Conservation (phyloP, 768 basidiomycete species). For the Tylopilus sp. region DNA sequence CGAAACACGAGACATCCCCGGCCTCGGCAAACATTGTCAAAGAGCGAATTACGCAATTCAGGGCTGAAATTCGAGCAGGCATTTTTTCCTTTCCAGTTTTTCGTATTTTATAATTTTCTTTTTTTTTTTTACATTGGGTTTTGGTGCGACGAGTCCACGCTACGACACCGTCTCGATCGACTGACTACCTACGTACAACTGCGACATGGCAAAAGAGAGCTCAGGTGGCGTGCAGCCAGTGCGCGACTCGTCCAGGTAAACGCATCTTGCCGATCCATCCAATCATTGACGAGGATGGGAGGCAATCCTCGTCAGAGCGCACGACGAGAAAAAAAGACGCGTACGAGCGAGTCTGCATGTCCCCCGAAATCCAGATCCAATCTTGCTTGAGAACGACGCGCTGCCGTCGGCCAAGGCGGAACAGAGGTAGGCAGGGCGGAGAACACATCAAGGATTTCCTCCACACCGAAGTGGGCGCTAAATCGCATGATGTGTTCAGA, state of each 20-base stretch:
- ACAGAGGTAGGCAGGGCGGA: neutral
- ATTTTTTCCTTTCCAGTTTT: no score
- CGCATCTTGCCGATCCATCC: neutral
- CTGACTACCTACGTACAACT: neutral
- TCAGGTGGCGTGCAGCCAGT: neutral
- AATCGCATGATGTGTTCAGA: constrained; percentile 4
- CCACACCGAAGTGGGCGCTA: constrained; percentile 4
- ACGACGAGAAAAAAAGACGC: neutral
- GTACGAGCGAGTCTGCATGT: neutral
- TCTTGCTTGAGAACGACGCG: neutral
- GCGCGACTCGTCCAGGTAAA: neutral
- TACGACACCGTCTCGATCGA: neutral
- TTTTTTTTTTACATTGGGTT: neutral
- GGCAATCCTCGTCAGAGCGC: neutral
- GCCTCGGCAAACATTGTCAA: no score
- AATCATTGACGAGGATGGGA: neutral
- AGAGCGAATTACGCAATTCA: no score
- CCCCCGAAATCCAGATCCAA: neutral
- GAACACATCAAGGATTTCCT: constrained; percentile 5
- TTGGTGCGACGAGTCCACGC: neutral
- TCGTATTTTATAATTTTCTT: no score
- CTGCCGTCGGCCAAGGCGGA: neutral
- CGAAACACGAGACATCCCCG: no score
- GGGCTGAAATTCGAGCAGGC: no score
- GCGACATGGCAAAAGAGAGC: neutral